Conservation (phyloP, 257 asterid species). For the Nemophila menziesii region DNA sequence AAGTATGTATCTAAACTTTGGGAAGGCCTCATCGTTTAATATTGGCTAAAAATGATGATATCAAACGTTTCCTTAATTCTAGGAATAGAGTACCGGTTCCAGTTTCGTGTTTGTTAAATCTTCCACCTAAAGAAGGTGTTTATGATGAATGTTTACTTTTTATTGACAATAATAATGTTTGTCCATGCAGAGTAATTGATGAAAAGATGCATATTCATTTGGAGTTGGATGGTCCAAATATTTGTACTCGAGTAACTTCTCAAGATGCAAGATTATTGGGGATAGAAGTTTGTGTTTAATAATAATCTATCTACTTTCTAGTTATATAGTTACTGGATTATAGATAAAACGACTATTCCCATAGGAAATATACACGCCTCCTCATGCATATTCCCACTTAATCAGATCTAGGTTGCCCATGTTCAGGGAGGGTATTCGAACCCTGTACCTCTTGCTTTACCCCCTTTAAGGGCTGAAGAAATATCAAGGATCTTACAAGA, state of each 20-base stretch:
- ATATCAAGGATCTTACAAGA: too few relatives aligned
- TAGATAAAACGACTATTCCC: too few relatives aligned
- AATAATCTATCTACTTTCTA: too few relatives aligned
- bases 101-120: constrained; percentile 76
- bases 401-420: too few relatives aligned
- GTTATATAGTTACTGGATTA: too few relatives aligned
- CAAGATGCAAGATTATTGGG: constrained; percentile 36
- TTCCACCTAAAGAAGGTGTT: constrained; percentile 69
- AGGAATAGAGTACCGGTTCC: constrained; percentile 36
- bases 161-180: constrained; percentile 32
- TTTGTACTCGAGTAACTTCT: constrained; percentile 21
- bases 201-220: constrained; percentile 47
- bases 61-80: constrained; percentile 16
- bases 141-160: constrained; percentile 52
- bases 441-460: too few relatives aligned
- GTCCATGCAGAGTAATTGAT: constrained; percentile 49
- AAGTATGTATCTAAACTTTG: constrained; percentile 65
- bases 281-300: constrained; percentile 37
- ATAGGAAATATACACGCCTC: too few relatives aligned
- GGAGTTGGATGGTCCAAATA: constrained; percentile 46
- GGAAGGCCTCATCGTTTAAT: constrained; percentile 81
- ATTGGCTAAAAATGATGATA: constrained; percentile 23
- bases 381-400: too few relatives aligned
- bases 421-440: too few relatives aligned
- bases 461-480: too few relatives aligned